Conservation (phyloP, 192 early-diverging fungal species). For the Entomortierella parvispora region DNA sequence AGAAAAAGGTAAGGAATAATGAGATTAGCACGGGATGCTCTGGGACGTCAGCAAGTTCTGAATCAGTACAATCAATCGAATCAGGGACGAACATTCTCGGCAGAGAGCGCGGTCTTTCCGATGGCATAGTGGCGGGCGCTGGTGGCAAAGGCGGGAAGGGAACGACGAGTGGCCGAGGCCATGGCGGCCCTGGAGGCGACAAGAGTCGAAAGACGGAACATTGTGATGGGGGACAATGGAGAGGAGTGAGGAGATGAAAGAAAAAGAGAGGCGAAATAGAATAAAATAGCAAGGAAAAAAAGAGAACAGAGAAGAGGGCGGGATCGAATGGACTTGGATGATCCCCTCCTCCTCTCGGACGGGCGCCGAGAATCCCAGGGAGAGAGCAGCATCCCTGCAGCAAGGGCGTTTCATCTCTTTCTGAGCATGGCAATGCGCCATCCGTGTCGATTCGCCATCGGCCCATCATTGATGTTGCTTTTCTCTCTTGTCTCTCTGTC, state of each 20-base stretch:
- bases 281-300: background rate
- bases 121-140: constrained; percentile 46
- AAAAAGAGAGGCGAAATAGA: background rate
- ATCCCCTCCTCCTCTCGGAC: too few relatives aligned
- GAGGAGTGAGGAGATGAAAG: background rate
- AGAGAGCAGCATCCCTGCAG: too few relatives aligned
- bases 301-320: background rate
- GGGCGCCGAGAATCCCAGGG: too few relatives aligned
- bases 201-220: constrained; percentile 44
- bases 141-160: constrained; percentile 42
- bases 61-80: background rate
- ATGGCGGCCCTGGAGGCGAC: constrained; percentile 46
- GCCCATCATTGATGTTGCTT: too few relatives aligned
- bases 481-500: too few relatives aligned
- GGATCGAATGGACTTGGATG: background rate
- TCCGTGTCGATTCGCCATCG: too few relatives aligned
- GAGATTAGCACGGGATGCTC: constrained; percentile 1
- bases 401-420: too few relatives aligned
- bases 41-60: background rate
- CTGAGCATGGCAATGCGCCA: too few relatives aligned
- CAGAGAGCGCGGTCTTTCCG: constrained; percentile 50
- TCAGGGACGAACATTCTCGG: constrained; percentile 40
- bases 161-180: constrained; percentile 46
- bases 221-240: constrained; percentile 7
- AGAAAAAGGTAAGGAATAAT: background rate